Percentiles rank a stretch among this genome's conserved stretches.
phyloP scores from a whole-genome alignment of 2,329 filamentous ascomycete genomes.

The Monascus ruber region DNA sequence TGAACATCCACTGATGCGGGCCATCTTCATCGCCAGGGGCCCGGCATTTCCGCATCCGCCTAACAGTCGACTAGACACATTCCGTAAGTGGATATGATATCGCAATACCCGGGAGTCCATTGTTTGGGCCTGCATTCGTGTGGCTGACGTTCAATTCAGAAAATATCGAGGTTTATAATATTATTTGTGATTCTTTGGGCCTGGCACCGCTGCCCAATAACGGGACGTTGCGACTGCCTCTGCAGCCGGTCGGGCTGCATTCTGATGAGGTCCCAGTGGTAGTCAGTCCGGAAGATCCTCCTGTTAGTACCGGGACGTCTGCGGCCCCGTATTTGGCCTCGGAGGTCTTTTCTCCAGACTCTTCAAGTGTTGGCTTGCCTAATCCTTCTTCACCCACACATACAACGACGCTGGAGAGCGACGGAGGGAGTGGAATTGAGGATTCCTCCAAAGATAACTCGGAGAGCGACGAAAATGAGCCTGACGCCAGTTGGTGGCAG shows the following conservation, averaged over 20 bases:
- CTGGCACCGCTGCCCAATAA: constrained; percentile 70
- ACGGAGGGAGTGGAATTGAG: constrained; percentile 1
- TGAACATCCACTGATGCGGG: constrained; percentile 87
- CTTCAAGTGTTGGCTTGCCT: neutral
- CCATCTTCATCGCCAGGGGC: constrained; percentile 84
- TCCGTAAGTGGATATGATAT: constrained; percentile 54
- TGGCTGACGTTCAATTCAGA: constrained; percentile 40
- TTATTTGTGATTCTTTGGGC: constrained; percentile 77
- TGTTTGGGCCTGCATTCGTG: too few species aligned
- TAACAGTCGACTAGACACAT: constrained; percentile 66
- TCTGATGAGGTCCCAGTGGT: constrained; percentile 26
- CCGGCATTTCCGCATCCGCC: constrained; percentile 81
- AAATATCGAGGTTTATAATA: constrained; percentile 91
- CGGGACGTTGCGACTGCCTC: constrained; percentile 56
- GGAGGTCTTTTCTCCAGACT: neutral
- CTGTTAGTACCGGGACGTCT: constrained; percentile 5
- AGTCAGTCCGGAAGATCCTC: constrained; percentile 23
- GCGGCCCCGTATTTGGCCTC: neutral
- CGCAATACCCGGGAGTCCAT: too few species aligned
- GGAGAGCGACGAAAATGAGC: constrained; percentile 10
- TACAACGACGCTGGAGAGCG: constrained; percentile 2
- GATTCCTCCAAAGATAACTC: constrained; percentile 1
- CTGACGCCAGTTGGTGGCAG: constrained; percentile 19
- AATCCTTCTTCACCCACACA: neutral
- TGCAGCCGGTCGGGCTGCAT: constrained; percentile 34